Evolutionary conservation across 2,329 filamentous ascomycete genomes (phyloP).

Genomic region (Cryoendolithus antarcticus): DNA sequence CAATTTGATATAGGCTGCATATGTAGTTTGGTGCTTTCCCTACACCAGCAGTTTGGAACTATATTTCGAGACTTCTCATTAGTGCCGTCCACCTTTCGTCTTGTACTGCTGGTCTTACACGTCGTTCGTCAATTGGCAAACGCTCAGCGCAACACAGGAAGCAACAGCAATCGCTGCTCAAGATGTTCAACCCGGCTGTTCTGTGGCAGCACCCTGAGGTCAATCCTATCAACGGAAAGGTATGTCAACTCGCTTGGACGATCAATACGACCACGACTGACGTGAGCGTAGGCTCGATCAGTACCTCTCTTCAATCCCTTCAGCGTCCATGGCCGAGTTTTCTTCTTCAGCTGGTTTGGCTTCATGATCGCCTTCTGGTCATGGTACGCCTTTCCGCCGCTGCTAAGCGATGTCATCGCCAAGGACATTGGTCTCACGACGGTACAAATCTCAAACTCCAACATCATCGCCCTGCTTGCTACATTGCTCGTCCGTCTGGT

Average conservation of each 20-base stretch:
- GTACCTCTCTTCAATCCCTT: slow-evolving; percentile 68
- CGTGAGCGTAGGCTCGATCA: slow-evolving; percentile 43
- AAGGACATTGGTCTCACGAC: slow-evolving; percentile 61
- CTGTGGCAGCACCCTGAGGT: slow-evolving; percentile 51
- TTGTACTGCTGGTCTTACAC: too few species aligned
- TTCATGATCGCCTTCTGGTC: slow-evolving; percentile 84
- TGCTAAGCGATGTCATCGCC: slow-evolving; percentile 68
- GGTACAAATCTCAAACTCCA: slow-evolving; percentile 71
- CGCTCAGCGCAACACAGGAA: not conserved
- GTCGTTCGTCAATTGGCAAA: too few species aligned
- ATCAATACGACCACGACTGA: too few species aligned
- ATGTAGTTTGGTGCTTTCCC: too few species aligned
- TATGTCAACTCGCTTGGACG: too few species aligned
- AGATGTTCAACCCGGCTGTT: slow-evolving; percentile 8
- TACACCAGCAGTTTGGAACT: too few species aligned
- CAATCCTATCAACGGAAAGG: slow-evolving; percentile 72
- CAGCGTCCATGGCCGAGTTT: slow-evolving; percentile 71
- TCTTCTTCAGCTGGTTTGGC: slow-evolving; percentile 79
- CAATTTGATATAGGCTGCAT: too few species aligned
- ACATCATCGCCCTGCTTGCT: slow-evolving; percentile 67
- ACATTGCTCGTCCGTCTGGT: slow-evolving; percentile 66
- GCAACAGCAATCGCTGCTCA: not conserved
- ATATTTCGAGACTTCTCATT: too few species aligned
- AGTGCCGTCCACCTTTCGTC: too few species aligned
- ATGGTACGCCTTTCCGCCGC: slow-evolving; percentile 80